phyloP scores from a whole-genome alignment of 2,329 filamentous ascomycete species.

The Ilyonectria destructans region DNA sequence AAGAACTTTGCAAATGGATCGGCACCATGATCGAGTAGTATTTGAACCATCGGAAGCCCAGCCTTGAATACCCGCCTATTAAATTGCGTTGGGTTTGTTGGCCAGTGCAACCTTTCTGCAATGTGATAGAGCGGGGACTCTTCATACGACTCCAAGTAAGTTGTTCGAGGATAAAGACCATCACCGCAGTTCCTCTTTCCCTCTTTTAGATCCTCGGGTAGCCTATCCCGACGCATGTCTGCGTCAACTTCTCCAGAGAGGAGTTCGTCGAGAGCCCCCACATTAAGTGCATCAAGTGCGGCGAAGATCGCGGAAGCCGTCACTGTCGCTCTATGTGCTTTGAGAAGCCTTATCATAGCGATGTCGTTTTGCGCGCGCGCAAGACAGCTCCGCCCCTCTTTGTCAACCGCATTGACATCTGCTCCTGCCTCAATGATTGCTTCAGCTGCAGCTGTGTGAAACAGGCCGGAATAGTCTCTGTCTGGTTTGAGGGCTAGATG shows the following conservation, averaged over 20 bases:
- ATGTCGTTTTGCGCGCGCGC: conserved; percentile 13
- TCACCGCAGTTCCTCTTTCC: neutral
- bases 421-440: conserved; percentile 42
- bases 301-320: conserved; percentile 34
- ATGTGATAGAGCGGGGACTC: conserved; percentile 33
- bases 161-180: too few relatives aligned
- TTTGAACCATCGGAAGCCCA: conserved; percentile 21
- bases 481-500: conserved; percentile 34
- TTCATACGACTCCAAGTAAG: conserved; percentile 10
- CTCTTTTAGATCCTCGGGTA: neutral
- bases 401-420: conserved; percentile 41
- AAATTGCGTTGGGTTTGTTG: too few relatives aligned
- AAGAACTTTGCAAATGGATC: conserved; percentile 44
- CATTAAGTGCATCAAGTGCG: conserved; percentile 33
- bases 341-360: conserved; percentile 34
- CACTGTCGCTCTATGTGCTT: conserved; percentile 34
- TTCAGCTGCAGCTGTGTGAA: conserved; percentile 34
- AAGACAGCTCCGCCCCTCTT: conserved; percentile 32
- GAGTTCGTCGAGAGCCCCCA: conserved; percentile 25
- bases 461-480: conserved; percentile 18
- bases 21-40: conserved; percentile 47
- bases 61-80: neutral
- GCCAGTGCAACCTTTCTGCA: neutral
- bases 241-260: conserved; percentile 31
- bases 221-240: conserved; percentile 30